Conservation (phyloP, 257 asterid species). For the Nemophila menziesii region DNA sequence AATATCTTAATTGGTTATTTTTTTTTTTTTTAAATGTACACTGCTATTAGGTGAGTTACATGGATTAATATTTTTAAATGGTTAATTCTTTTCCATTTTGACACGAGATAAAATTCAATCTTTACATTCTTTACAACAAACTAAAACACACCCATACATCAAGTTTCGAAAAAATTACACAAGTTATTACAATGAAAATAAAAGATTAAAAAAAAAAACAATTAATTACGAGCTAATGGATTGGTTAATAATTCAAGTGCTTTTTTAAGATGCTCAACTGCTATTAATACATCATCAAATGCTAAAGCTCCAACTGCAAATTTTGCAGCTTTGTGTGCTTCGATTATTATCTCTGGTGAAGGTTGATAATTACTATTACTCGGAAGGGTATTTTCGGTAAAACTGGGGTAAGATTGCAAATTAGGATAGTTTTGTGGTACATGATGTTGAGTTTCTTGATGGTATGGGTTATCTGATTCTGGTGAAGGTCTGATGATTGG, state of each 20-base stretch:
- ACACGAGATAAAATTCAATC: too few relatives aligned
- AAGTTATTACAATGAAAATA: constrained; percentile 48
- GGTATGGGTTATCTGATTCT: constrained; percentile 28
- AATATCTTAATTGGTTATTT: too few relatives aligned
- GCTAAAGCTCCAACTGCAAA: constrained; percentile 90
- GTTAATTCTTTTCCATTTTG: too few relatives aligned
- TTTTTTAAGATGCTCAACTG: constrained; percentile 67
- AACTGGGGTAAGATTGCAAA: constrained; percentile 2
- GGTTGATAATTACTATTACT: constrained; percentile 70
- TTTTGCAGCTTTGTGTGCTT: constrained; percentile 93
- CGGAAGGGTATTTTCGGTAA: constrained; percentile 12
- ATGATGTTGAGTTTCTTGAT: constrained; percentile 28
- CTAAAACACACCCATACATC: too few relatives aligned
- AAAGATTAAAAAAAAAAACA: constrained; percentile 34
- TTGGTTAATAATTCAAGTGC: constrained; percentile 77
- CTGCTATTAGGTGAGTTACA: too few relatives aligned
- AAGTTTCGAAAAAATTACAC: too few relatives aligned
- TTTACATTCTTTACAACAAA: too few relatives aligned
- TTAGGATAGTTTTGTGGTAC: constrained; percentile 43
- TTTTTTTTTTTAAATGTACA: too few relatives aligned
- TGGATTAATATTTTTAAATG: too few relatives aligned
- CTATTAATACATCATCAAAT: constrained; percentile 67
- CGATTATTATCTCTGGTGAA: constrained; percentile 68
- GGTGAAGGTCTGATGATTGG: constrained; percentile 19
- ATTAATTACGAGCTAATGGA: constrained; percentile 49